Evolutionary conservation across 129 eudicot genomes (phyloP).

Genomic region (Kitagawia praeruptora): DNA sequence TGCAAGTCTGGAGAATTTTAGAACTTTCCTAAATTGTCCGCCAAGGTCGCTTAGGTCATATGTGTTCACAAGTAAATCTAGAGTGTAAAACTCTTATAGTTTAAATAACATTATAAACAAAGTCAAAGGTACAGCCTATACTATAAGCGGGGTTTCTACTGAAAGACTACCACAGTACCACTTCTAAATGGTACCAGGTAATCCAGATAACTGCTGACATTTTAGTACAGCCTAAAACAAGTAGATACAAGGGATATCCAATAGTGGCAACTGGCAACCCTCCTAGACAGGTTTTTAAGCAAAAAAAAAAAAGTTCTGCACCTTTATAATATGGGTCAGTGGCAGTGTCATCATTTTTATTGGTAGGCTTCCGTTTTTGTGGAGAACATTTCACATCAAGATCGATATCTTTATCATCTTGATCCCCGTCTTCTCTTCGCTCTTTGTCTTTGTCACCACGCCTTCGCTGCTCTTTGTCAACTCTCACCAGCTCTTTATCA

Average conservation of each 20-base stretch:
- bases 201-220: not conserved
- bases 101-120: not conserved
- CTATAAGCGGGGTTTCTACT: not conserved
- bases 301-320: slow-evolving; percentile 14
- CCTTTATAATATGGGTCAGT: slow-evolving; percentile 45
- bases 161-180: not conserved
- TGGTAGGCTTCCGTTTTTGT: slow-evolving; percentile 38
- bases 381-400: slow-evolving; percentile 23
- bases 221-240: not conserved
- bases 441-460: slow-evolving; percentile 41
- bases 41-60: not conserved
- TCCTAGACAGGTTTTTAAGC: not conserved
- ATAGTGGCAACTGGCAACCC: not conserved
- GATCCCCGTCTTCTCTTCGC: slow-evolving; percentile 35
- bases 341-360: slow-evolving; percentile 40
- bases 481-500: slow-evolving; percentile 31
- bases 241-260: not conserved
- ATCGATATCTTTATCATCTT: slow-evolving; percentile 30
- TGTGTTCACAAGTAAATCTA: not conserved
- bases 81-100: not conserved
- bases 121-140: not conserved
- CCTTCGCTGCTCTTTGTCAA: slow-evolving; percentile 39
- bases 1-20: not conserved
- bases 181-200: not conserved
- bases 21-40: not conserved